Conservation (phyloP, 768 basidiomycete species). For the Amanita rubescens region DNA sequence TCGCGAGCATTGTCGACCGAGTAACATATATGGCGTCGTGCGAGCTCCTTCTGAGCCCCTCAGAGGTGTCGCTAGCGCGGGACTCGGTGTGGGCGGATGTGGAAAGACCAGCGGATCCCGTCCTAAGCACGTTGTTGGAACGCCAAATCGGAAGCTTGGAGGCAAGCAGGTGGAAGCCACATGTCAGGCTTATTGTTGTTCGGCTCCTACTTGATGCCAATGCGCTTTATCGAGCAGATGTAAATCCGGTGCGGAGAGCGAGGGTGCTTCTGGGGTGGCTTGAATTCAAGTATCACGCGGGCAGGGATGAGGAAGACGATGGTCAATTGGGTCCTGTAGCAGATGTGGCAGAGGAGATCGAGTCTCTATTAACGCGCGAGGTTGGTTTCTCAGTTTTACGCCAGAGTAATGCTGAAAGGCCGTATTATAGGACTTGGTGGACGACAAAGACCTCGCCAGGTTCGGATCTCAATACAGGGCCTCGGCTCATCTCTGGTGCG, state of each 20-base stretch:
- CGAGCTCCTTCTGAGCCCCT: slow-evolving; percentile 51
- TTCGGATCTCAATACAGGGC: slow-evolving; percentile 44
- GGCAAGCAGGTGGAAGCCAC: slow-evolving; percentile 49
- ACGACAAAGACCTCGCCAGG: slow-evolving; percentile 25
- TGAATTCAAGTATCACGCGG: slow-evolving; percentile 39
- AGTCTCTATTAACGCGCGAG: slow-evolving; percentile 31
- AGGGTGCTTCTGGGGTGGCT: slow-evolving; percentile 49
- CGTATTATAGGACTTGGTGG: slow-evolving; percentile 23
- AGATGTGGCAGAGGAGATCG: slow-evolving; percentile 32
- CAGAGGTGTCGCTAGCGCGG: slow-evolving; percentile 38
- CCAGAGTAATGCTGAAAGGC: background rate
- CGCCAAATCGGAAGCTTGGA: slow-evolving; percentile 53
- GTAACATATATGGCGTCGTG: slow-evolving; percentile 60
- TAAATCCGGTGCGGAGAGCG: slow-evolving; percentile 52
- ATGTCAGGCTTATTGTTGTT: slow-evolving; percentile 32
- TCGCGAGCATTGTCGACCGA: slow-evolving; percentile 54
- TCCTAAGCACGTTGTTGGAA: slow-evolving; percentile 53
- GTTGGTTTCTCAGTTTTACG: slow-evolving; percentile 24
- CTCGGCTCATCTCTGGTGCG: slow-evolving; percentile 57
- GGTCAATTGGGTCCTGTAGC: slow-evolving; percentile 26
- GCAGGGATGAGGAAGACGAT: slow-evolving; percentile 17
- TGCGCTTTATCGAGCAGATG: slow-evolving; percentile 36
- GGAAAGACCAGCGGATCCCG: slow-evolving; percentile 15
- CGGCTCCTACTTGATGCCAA: slow-evolving; percentile 43
- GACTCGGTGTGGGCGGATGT: slow-evolving; percentile 6